Percentiles rank a stretch among this genome's conserved stretches.
Conservation (phyloP, 106 monocot species). For the Allium cepa region DNA sequence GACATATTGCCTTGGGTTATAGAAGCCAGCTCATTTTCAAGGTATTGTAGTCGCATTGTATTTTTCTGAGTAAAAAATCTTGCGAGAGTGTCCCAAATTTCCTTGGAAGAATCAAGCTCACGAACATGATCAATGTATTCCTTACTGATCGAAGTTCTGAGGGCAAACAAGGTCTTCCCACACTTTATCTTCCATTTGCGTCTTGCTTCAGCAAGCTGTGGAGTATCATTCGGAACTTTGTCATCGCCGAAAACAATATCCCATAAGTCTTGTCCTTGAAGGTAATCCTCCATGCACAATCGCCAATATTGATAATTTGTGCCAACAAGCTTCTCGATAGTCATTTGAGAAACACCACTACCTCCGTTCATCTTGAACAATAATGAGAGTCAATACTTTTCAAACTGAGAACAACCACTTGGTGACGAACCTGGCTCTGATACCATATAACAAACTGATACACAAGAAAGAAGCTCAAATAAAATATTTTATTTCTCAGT, state of each 20-base stretch:
- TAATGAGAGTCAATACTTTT: too few species aligned
- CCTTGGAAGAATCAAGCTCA: conserved; percentile 5
- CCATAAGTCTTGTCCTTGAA: conserved; percentile 10
- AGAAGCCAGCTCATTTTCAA: too few species aligned
- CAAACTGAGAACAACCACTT: too few species aligned
- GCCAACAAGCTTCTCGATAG: too few species aligned
- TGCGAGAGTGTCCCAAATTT: conserved; percentile 6
- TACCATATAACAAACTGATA: conserved; percentile 1
- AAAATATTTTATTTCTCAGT: too few species aligned
- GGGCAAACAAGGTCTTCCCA: conserved; percentile 10
- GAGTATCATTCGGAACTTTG: background rate
- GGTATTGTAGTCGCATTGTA: conserved; percentile 2
- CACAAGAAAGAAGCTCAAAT: too few species aligned
- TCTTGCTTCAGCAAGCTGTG: conserved; percentile 8
- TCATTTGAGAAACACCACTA: too few species aligned
- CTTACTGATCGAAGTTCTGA: conserved; percentile 9
- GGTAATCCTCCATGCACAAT: too few species aligned
- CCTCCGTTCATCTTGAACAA: too few species aligned
- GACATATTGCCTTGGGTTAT: conserved; percentile 5
- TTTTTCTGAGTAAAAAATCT: conserved; percentile 6
- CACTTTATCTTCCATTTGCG: conserved; percentile 15
- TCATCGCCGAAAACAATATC: conserved; percentile 2
- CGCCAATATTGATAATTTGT: conserved; percentile 8
- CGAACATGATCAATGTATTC: conserved; percentile 13
- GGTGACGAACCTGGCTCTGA: background rate